Evolutionary conservation across 805 yeast genomes (phyloP), one percentile per base, ranked within the genome.

Genomic region (Schwanniomyces vanrijiae): DNA sequence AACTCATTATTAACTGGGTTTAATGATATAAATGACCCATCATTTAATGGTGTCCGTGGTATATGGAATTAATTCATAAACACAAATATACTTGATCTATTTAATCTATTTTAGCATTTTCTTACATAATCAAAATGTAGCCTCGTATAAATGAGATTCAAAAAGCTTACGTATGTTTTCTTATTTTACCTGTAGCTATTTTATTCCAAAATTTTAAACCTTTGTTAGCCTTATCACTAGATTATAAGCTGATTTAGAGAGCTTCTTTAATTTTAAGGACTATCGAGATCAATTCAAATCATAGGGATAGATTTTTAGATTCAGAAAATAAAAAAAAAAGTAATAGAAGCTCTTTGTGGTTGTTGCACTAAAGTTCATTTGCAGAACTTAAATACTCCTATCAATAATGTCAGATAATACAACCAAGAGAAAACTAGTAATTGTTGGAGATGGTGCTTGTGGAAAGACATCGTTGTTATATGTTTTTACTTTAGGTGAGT

Each of bases 371-470:
- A 31, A 16, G 19, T 31, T 31, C 35, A 14, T 14, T 18, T 2
- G 16, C 16, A 14, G 35, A 18, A 14, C 5, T 31, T 31, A 16
- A 14, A 31, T 18, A 14, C 16, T 3, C 8, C 16, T 8, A 8
- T 5, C 19, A 31, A 31, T 20, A 16, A 37, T 39, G 42, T 34
- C 43, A 20, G 47, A 45, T 11, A 42, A 42, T 38, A 29, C 18
- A 7, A 54, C 71, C 10, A 62, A 65, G 43, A 52, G 96, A 57
- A 90, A 90, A 62, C 71, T 90, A 20, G 96, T 90, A 35, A 90
- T 90, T 39, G 94, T 90, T 9, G 97, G 97, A 20, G 97, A 90
- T 66, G 96, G 97, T 45, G 96, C 96, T 1, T 89, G 96, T 66
- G 97, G 97, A 9, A 90, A 90, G 66, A 90, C 97, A 0, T 90